Percentiles rank a stretch among this genome's conserved stretches.
Evolutionary conservation across 2,329 filamentous ascomycete genomes (phyloP).

Genomic region (Chaetomiaceae sp.): DNA sequence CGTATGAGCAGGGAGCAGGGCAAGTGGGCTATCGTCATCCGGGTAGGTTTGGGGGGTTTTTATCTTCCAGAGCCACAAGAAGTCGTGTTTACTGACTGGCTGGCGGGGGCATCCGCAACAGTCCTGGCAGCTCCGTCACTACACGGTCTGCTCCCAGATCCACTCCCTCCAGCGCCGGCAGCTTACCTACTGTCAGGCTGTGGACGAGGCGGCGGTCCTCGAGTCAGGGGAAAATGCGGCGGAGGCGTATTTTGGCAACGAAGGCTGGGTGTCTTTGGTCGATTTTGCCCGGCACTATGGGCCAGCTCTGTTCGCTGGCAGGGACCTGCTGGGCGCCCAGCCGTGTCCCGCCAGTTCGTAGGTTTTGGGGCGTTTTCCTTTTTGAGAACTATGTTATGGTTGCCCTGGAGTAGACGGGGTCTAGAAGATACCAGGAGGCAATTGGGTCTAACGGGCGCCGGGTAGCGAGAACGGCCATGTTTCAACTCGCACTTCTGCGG

Average conservation of each 20-base stretch:
- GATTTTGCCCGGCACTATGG: neutral
- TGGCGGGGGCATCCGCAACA: neutral
- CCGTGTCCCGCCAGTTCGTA: neutral
- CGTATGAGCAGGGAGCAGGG: neutral
- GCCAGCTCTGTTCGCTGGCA: neutral
- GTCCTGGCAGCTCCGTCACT: constrained; percentile 2
- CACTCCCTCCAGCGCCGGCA: constrained; percentile 2
- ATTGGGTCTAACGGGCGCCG: neutral
- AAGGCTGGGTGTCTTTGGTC: constrained; percentile 2
- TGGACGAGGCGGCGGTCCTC: neutral
- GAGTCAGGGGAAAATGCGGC: neutral
- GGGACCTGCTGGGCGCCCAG: too few relatives aligned
- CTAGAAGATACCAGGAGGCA: neutral
- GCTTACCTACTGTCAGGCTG: neutral
- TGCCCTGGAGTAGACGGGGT: neutral
- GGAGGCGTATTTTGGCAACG: neutral
- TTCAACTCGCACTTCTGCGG: too few relatives aligned
- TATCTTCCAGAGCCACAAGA: too few relatives aligned
- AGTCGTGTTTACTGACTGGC: neutral
- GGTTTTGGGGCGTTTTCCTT: neutral
- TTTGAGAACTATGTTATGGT: neutral
- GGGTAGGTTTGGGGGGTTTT: too few relatives aligned
- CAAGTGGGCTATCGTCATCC: neutral
- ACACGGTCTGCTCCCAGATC: neutral
- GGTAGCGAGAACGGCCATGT: neutral